Conservation (phyloP, 2,329 filamentous ascomycete species). For the Exophiala aquamarina region DNA sequence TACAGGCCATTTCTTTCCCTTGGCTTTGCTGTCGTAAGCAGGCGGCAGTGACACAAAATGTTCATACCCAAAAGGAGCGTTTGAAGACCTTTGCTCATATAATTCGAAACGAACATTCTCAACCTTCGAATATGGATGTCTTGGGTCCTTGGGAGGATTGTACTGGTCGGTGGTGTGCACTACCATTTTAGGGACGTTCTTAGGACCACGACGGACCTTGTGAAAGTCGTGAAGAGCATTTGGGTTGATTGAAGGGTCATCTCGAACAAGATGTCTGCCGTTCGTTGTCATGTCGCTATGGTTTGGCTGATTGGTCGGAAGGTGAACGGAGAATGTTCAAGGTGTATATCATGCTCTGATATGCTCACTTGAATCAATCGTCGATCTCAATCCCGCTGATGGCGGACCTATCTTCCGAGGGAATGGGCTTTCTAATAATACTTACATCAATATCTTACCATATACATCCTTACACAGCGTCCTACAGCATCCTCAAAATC, state of each 20-base stretch:
- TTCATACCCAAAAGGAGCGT: conserved; percentile 22
- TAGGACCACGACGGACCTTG: conserved; percentile 15
- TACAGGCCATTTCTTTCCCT: conserved; percentile 12
- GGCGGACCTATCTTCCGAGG: too few relatives aligned
- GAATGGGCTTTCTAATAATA: too few relatives aligned
- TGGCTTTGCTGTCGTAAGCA: conserved; percentile 10
- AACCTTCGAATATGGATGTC: conserved; percentile 15
- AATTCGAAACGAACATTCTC: conserved; percentile 16
- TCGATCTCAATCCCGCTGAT: too few relatives aligned
- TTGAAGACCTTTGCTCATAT: conserved; percentile 17
- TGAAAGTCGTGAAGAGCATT: conserved; percentile 23
- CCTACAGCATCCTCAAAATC: too few relatives aligned
- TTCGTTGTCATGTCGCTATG: too few relatives aligned
- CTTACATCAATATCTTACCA: too few relatives aligned
- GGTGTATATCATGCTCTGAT: too few relatives aligned
- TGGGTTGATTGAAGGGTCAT: conserved; percentile 14
- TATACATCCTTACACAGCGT: too few relatives aligned
- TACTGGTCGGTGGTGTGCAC: conserved; percentile 3
- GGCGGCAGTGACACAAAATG: conserved; percentile 22
- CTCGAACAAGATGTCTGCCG: neutral
- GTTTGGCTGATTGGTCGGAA: too few relatives aligned
- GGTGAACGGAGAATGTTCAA: too few relatives aligned
- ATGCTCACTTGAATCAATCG: too few relatives aligned
- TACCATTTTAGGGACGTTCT: conserved; percentile 14
- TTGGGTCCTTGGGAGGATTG: conserved; percentile 13